Evolutionary conservation across 768 basidiomycete species (phyloP).

Genomic region (Naganishia randhawae): DNA sequence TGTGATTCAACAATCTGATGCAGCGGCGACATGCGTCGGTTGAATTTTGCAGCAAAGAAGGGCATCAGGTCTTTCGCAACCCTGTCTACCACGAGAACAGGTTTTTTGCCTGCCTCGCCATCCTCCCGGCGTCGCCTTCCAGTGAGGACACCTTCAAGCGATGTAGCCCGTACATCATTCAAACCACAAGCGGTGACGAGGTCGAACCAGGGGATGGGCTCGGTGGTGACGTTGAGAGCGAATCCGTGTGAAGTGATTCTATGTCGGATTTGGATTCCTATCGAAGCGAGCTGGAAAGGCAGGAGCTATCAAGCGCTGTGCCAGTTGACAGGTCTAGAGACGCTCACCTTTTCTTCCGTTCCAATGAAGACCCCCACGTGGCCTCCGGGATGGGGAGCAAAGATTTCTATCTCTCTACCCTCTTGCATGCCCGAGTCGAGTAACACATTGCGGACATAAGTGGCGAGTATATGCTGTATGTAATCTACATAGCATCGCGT

Average conservation of each 20-base stretch:
- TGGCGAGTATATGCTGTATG: conserved; percentile 68
- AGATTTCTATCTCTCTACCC: conserved; percentile 45
- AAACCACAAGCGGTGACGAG: conserved; percentile 87
- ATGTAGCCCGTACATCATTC: conserved; percentile 72
- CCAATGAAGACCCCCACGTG: conserved; percentile 89
- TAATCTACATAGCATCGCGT: conserved; percentile 67
- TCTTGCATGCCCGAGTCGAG: not conserved
- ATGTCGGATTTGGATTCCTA: conserved; percentile 93
- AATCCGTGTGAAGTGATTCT: conserved; percentile 93
- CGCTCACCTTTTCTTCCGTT: conserved; percentile 61
- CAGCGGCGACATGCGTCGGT: conserved; percentile 31
- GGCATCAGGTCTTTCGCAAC: conserved; percentile 37
- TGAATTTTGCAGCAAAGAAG: conserved; percentile 37
- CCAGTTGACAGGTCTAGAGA: not conserved
- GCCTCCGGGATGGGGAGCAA: conserved; percentile 59
- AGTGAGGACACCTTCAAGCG: conserved; percentile 36
- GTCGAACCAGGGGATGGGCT: conserved; percentile 81
- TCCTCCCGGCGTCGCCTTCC: not conserved
- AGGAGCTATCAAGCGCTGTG: not conserved
- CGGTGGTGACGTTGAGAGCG: conserved; percentile 77
- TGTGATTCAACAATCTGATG: not conserved
- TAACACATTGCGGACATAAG: conserved; percentile 58
- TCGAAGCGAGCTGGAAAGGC: conserved; percentile 65
- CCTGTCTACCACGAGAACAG: conserved; percentile 26
- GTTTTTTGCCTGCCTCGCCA: not conserved